Evolutionary conservation across 1,139 yeast species (phyloP).

Genomic region (Yamadazyma atmosphaerica): DNA sequence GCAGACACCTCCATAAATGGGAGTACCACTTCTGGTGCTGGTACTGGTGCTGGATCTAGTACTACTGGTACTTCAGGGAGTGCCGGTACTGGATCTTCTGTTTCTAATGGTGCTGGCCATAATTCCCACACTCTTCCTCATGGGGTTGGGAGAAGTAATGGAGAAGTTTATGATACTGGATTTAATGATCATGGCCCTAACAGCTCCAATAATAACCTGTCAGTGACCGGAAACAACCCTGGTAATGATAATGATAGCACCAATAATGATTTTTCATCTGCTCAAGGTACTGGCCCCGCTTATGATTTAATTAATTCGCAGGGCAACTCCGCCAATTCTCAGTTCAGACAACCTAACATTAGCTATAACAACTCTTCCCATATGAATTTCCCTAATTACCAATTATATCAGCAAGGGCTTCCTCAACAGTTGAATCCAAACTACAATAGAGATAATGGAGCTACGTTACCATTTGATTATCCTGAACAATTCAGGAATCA

Average conservation of each 20-base stretch:
- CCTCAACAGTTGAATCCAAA: constrained; percentile 7
- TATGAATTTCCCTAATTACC: constrained; percentile 11
- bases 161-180: constrained; percentile 17
- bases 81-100: constrained; percentile 1
- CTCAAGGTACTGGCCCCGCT: constrained; percentile 14
- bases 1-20: constrained; percentile 3
- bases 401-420: constrained; percentile 10
- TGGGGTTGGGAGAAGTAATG: constrained; percentile 13
- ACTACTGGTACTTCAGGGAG: constrained; percentile 1
- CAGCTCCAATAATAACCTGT: constrained; percentile 4
- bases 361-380: constrained; percentile 7
- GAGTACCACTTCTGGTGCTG: constrained; percentile 6
- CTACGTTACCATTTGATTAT: constrained; percentile 21
- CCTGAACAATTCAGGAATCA: constrained; percentile 29
- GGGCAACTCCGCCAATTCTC: constrained; percentile 13
- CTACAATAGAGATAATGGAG: constrained; percentile 4
- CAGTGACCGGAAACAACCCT: constrained; percentile 4
- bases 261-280: constrained; percentile 7
- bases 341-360: constrained; percentile 21
- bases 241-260: constrained; percentile 9
- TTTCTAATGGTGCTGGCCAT: neutral
- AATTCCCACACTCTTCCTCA: constrained; percentile 1
- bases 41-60: constrained; percentile 1
- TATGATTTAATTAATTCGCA: constrained; percentile 29
- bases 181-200: constrained; percentile 15